Base-by-base conservation (phyloP, 768 basidiomycete species). In the Tulasnella sp. region DNA sequence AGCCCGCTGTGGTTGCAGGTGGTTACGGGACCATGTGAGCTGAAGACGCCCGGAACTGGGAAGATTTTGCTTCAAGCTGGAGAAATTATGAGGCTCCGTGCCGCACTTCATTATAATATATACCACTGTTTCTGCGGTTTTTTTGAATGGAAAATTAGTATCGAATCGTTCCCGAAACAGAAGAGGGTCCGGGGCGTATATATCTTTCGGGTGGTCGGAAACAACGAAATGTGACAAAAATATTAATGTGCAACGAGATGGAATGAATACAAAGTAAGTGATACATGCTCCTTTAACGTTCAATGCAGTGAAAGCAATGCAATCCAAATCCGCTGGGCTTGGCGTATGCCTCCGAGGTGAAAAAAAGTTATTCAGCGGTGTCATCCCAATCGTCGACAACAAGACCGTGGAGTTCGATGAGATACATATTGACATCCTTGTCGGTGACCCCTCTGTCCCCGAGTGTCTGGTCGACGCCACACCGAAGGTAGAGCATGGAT, bases 401-500 rank as follows among this genome's bases (percentile, higher is more conserved):
- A 19, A 82, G 80, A 24, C 81, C 93, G 83, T 96, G 96, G 82
- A 98, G 85, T 83, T 97, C 96, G 83, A 97, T 97, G 81, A 95
- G 88, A 85, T 95, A 96, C 89, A 92, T 91, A 85, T 92, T 93
- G 85, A 95, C 95, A 83, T 92, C 91, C 72, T 77, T 77, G 39
- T 77, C 42, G 19, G 76, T 71, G 21, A 71, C 52, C 24, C 38
- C 62, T 31, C 86, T 86, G 46, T 90, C 89, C 27, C 88, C 88
- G 18, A 87, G 85, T n/a, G 85, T 86, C 79, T 77, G 91, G 83
- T 94, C 91, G 46, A 96, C 90, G 21, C 94, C 94, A 83, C 96
- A 97, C 82, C 95, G 95, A 48, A 98, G 88, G 82, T 91, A 93
- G 73, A 98, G 88, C 88, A 99, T 96, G 10, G 90, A 89, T 84